These are phyloP conservation scores for Aphanomyces cochlioides DNA, from an alignment of 352 stramenopile species.

Conservation along the genomic window DNA sequence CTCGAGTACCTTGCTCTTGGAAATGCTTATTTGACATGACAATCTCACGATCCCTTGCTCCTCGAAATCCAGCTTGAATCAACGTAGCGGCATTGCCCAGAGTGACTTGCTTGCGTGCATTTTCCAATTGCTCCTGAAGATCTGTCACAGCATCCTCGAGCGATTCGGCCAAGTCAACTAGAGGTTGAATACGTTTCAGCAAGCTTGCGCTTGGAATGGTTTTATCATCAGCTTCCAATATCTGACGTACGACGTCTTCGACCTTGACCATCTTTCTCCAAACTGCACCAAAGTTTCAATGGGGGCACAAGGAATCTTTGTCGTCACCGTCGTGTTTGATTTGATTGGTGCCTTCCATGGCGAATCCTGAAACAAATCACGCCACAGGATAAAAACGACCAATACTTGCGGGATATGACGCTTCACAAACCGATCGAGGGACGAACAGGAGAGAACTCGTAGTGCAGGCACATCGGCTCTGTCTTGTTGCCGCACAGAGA, in stretches of 20 bases:
- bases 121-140: conserved; percentile 13
- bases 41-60: conserved; percentile 12
- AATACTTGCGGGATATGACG: no score
- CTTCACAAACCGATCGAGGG: no score
- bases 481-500: no score
- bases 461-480: no score
- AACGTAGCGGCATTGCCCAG: conserved; percentile 10
- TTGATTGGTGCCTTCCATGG: no score
- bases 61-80: conserved; percentile 25
- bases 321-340: no score
- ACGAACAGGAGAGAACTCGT: no score
- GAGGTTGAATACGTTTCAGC: conserved; percentile 14
- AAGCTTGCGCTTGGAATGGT: not conserved
- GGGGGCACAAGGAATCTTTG: no score
- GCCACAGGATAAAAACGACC: no score
- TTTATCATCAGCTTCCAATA: not conserved
- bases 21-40: conserved; percentile 9
- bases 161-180: conserved; percentile 18
- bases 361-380: no score
- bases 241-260: conserved; percentile 3
- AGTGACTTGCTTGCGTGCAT: conserved; percentile 16
- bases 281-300: no score
- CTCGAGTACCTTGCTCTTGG: conserved; percentile 28
- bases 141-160: conserved; percentile 11
- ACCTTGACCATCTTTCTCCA: not conserved